Evolutionary conservation across 2,329 filamentous ascomycete species (phyloP).

Genomic region (Aspergillus quadrilineatus): DNA sequence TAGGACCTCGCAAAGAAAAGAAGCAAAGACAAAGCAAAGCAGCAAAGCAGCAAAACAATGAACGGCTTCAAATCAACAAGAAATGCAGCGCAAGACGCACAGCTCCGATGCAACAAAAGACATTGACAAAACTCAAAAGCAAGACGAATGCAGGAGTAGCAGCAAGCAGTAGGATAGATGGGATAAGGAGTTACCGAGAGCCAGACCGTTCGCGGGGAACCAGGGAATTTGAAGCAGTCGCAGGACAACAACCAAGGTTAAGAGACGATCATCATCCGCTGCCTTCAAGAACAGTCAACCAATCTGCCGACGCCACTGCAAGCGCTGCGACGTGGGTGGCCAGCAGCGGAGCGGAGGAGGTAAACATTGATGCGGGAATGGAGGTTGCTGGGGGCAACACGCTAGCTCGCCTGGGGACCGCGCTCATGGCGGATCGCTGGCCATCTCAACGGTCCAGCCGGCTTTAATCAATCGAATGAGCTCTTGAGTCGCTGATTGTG

Average conservation of each 20-base stretch:
- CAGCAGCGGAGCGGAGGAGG: constrained; percentile 23
- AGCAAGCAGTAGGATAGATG: background rate
- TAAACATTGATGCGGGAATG: constrained; percentile 34
- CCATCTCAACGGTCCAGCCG: background rate
- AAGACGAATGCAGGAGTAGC: background rate
- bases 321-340: constrained; percentile 25
- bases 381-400: constrained; percentile 36
- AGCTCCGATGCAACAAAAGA: constrained; percentile 12
- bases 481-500: background rate
- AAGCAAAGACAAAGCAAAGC: constrained; percentile 9
- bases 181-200: background rate
- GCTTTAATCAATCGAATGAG: constrained; percentile 9
- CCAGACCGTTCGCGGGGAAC: constrained; percentile 19
- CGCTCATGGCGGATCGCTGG: constrained; percentile 5
- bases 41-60: background rate
- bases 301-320: constrained; percentile 22
- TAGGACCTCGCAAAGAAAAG: background rate
- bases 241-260: constrained; percentile 26
- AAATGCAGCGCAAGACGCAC: constrained; percentile 11
- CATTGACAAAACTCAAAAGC: constrained; percentile 16
- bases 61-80: background rate
- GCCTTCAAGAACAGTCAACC: constrained; percentile 10
- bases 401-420: constrained; percentile 23
- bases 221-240: constrained; percentile 31
- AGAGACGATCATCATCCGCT: constrained; percentile 17